These are phyloP conservation scores for Neonectria magnoliae DNA, from an alignment of 2,329 filamentous ascomycete species.

Conservation along the genomic window DNA sequence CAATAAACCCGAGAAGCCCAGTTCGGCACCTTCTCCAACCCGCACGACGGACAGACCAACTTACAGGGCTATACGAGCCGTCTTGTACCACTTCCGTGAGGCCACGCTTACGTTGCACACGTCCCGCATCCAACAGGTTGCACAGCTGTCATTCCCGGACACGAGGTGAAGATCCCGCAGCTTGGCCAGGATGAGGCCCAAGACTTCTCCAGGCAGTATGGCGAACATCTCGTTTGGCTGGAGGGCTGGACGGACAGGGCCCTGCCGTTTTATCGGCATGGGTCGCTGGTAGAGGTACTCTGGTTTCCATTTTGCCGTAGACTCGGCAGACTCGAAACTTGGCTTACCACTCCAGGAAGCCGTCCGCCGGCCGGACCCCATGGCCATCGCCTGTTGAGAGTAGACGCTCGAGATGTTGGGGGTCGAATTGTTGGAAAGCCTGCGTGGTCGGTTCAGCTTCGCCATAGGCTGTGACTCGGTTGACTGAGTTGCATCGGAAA, in stretches of 20 bases:
- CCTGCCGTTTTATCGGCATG: conserved; percentile 33
- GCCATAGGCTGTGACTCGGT: conserved; percentile 33
- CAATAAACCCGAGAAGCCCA: neutral
- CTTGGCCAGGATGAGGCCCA: conserved; percentile 65
- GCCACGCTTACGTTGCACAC: conserved; percentile 61
- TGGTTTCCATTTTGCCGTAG: conserved; percentile 35
- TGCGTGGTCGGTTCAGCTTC: conserved; percentile 50
- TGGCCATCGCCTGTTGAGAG: conserved; percentile 42
- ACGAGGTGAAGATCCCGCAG: conserved; percentile 63
- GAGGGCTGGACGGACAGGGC: conserved; percentile 41
- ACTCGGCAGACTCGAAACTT: conserved; percentile 54
- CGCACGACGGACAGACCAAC: conserved; percentile 32
- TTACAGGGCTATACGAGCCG: conserved; percentile 62
- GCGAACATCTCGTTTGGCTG: conserved; percentile 63
- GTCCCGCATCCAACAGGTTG: conserved; percentile 74
- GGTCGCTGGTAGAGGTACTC: conserved; percentile 38
- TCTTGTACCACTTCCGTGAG: conserved; percentile 62
- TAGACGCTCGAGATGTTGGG: conserved; percentile 41
- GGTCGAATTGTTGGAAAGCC: conserved; percentile 46
- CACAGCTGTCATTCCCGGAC: conserved; percentile 61
- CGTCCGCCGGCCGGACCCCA: conserved; percentile 38
- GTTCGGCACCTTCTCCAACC: neutral
- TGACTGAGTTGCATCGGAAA: conserved; percentile 32
- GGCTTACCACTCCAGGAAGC: conserved; percentile 50
- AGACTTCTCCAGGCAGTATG: conserved; percentile 67